Evolutionary conservation across 768 basidiomycete species (phyloP), one percentile per base, ranked within the genome.

Genomic region (Tremella fuciformis): DNA sequence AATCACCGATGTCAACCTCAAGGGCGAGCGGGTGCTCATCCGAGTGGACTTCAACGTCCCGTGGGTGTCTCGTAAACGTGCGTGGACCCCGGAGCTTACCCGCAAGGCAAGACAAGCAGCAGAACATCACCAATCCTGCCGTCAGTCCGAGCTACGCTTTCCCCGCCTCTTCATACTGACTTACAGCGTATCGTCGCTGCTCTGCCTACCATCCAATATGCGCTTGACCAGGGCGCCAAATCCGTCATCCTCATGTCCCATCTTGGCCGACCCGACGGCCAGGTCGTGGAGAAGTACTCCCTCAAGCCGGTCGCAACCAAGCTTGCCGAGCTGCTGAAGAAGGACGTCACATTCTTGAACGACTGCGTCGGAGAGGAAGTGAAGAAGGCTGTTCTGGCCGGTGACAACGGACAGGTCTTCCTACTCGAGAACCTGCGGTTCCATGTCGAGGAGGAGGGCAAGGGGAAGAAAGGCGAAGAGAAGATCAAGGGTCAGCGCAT

Each of bases 361-460:
- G 90, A 96, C 67, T 91, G 85, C 71, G 88, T 97, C 56, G 94
- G 93, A 29, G 81, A 85, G 46, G 86, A 90, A 8, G 84, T 89
- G 66, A 90, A 97, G 79, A 80, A 84, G 54, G 83, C 85, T 46
- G 88, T 96, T 63, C 82, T 84, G 66, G 80, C 77, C 41, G 86
- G 88, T 4, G 71, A 83, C 26, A 66, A 79, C 42, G 79, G 79
- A 8, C 71, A 78, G 49, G 88, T 93, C 50, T 82, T 98, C 79
- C 83, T 99, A 58, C 85, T 99, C 73, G 94, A 99, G 81, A 99
- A 99, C 80, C 82, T 99, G 53, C 88, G 94, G 60, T 99, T 96
- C 85, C 91, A 98, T 79, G 91, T 91, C 65, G 94, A 94, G 73
- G 94, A 99, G 80, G 94, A 99, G 79, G 94, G 94, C 69, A 94